phyloP scores from a whole-genome alignment of 2,329 filamentous ascomycete species.

The Oidium heveae region DNA sequence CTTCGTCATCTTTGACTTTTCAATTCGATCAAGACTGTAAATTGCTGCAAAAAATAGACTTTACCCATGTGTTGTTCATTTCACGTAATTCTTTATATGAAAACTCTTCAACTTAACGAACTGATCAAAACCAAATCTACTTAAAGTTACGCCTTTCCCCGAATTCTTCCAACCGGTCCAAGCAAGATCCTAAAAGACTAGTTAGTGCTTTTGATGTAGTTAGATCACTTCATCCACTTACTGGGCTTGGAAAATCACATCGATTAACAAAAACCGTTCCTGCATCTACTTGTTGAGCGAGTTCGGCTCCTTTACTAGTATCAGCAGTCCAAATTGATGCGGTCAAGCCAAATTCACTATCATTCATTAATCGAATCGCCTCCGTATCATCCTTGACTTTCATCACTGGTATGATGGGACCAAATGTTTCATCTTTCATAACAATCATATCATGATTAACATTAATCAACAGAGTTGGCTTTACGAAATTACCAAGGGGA shows the following conservation, averaged over 20 bases:
- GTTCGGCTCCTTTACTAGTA: conserved; percentile 42
- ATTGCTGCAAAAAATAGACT: too few species aligned
- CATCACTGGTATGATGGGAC: conserved; percentile 75
- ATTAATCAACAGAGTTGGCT: conserved; percentile 55
- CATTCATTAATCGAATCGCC: conserved; percentile 71
- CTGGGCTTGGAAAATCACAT: conserved; percentile 74
- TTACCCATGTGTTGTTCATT: background rate
- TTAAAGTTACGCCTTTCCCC: conserved; percentile 72
- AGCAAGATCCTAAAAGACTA: conserved; percentile 44
- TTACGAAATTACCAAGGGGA: conserved; percentile 65
- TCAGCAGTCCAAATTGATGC: conserved; percentile 98
- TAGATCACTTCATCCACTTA: conserved; percentile 23
- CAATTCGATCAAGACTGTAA: too few species aligned
- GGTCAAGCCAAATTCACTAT: conserved; percentile 79
- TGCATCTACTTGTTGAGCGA: conserved; percentile 63
- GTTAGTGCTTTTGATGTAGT: conserved; percentile 7
- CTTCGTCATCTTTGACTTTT: too few species aligned
- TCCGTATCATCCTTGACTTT: conserved; percentile 61
- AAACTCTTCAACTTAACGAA: conserved; percentile 94
- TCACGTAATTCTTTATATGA: conserved; percentile 57
- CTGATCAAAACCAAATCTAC: conserved; percentile 77
- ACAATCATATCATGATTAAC: conserved; percentile 65
- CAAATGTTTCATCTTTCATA: conserved; percentile 90
- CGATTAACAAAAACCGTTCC: conserved; percentile 93
- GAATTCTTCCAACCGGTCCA: conserved; percentile 98